Evolutionary conservation across 768 basidiomycete species (phyloP).

Genomic region (Mycena maculata): DNA sequence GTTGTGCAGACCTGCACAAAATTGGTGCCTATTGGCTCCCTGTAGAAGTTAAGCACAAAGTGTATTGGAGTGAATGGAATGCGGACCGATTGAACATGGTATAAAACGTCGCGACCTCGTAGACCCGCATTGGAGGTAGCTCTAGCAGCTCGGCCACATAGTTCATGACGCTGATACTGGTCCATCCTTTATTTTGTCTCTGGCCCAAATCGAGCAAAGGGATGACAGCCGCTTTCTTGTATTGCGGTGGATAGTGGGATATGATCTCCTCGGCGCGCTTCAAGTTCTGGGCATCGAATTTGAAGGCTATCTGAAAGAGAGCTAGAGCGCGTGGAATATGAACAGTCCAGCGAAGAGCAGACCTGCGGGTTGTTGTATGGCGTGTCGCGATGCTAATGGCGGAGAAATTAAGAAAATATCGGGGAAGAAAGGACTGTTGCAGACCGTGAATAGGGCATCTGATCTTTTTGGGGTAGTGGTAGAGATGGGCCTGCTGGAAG

Average conservation of each 20-base stretch:
- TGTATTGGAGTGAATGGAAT: not conserved
- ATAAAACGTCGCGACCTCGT: conserved; percentile 99
- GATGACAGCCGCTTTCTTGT: conserved; percentile 98
- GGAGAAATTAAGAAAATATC: conserved; percentile 29
- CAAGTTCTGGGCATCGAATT: conserved; percentile 83
- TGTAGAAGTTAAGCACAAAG: conserved; percentile 40
- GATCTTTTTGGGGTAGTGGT: conserved; percentile 65
- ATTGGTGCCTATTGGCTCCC: conserved; percentile 92
- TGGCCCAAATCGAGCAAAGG: conserved; percentile 96
- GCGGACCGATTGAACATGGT: conserved; percentile 99
- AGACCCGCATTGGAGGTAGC: conserved; percentile 98
- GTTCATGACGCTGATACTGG: conserved; percentile 99
- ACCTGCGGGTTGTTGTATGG: conserved; percentile 91
- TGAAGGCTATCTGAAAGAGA: conserved; percentile 82
- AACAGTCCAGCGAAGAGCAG: not conserved
- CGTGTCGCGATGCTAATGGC: conserved; percentile 89
- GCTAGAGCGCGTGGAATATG: conserved; percentile 18
- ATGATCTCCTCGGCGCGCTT: conserved; percentile 92
- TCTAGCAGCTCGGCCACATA: conserved; percentile 93
- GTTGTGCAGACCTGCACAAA: conserved; percentile 99
- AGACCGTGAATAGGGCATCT: conserved; percentile 88
- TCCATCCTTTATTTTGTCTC: conserved; percentile 98
- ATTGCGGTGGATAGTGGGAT: conserved; percentile 93
- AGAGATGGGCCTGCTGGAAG: conserved; percentile 52
- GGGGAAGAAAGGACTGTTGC: conserved; percentile 45